Evolutionary conservation across 1,284 basidiomycete species (phyloP), one percentile per base, ranked within the genome.

Genomic region (Tylopilus orsonianus): DNA sequence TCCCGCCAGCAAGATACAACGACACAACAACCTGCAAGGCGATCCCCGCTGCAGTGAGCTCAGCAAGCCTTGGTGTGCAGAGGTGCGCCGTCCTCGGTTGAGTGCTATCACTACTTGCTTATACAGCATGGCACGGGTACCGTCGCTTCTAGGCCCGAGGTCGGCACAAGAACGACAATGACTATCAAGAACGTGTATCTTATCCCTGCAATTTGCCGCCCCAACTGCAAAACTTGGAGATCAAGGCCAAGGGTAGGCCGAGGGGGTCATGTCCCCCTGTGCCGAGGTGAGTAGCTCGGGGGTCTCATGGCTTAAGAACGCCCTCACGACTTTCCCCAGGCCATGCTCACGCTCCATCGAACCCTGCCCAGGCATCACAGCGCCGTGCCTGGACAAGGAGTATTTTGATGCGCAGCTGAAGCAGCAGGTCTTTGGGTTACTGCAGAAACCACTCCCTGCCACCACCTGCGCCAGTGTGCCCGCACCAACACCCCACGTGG

Each of bases 261-360:
- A 27, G 20, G 12, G 48, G 16, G n/a, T 22, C 29, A 3, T 49
- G 38, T 39, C 0, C 10, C 33, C 19, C 50, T 41, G 3, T 27
- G 1, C 41, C 54, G 3, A 20, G 22, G 63, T 49, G 49, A 53
- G 56, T 22, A n/a, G n/a, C n/a, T n/a, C n/a, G n/a, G n/a, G n/a
- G n/a, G n/a, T n/a, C n/a, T n/a, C n/a, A n/a, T n/a, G n/a, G n/a
- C n/a, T n/a, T n/a, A n/a, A n/a, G n/a, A n/a, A n/a, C n/a, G n/a
- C n/a, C n/a, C n/a, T n/a, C n/a, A n/a, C n/a, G 8, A 30, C 8
- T 30, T 30, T 30, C 14, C 26, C 10, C 10, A 27, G 5, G 26
- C 10, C n/a, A n/a, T n/a, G n/a, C n/a, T n/a, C n/a, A n/a, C n/a
- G n/a, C n/a, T n/a, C n/a, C n/a, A n/a, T n/a, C n/a, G n/a, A n/a